Conservation (phyloP, 306 rosid species). For the Gynostemma pentaphyllum region DNA sequence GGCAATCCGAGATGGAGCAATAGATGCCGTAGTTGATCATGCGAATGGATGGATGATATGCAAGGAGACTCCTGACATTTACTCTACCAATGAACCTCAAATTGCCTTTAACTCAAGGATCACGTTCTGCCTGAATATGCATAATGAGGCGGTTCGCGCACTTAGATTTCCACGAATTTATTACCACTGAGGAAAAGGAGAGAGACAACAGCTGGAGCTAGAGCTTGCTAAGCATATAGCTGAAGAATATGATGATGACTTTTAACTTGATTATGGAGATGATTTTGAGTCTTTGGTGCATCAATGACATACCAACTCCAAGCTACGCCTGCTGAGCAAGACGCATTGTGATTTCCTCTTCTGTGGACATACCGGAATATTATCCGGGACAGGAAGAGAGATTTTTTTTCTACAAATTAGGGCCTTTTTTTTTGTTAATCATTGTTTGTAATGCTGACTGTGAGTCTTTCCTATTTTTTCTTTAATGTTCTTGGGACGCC, state of each 20-base stretch:
- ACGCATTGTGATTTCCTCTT: too few relatives aligned
- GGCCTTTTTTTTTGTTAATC: too few relatives aligned
- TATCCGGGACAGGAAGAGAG: too few relatives aligned
- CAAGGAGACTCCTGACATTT: slow-evolving; percentile 90
- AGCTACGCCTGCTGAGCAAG: too few relatives aligned
- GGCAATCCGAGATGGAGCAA: slow-evolving; percentile 88
- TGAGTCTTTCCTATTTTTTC: too few relatives aligned
- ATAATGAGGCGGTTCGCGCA: slow-evolving; percentile 85
- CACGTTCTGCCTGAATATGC: slow-evolving; percentile 92
- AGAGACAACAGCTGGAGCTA: slow-evolving; percentile 44
- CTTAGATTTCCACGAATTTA: slow-evolving; percentile 42
- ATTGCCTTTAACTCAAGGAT: slow-evolving; percentile 87
- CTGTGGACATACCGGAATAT: too few relatives aligned
- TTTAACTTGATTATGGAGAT: slow-evolving; percentile 3
- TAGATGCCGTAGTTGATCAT: slow-evolving; percentile 61
- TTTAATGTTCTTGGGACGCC: too few relatives aligned
- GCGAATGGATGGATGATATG: slow-evolving; percentile 82
- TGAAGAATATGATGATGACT: slow-evolving; percentile 44
- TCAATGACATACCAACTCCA: background rate
- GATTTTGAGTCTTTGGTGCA: background rate
- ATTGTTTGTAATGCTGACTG: too few relatives aligned
- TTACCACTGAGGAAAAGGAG: slow-evolving; percentile 43
- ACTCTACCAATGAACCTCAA: slow-evolving; percentile 86
- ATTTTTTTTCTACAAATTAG: too few relatives aligned
- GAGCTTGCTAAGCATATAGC: slow-evolving; percentile 49